A percentile compares a stretch with the other conserved stretches of the same genome.
Evolutionary conservation across 164 flowering plant genomes (phyloP).

Genomic region (Vitis cinerea): DNA sequence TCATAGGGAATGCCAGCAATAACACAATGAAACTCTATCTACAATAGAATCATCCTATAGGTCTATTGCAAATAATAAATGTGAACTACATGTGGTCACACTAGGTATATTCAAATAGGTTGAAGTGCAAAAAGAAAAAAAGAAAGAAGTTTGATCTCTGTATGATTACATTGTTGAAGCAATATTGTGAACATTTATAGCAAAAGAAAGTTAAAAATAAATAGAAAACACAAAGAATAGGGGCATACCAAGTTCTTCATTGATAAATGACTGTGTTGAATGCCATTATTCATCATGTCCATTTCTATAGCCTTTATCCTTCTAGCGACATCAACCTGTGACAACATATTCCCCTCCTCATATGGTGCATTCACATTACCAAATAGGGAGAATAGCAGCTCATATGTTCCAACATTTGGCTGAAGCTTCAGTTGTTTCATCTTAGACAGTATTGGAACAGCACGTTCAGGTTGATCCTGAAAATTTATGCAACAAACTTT

Average conservation of each 20-base stretch:
- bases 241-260: constrained; percentile 64
- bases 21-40: not conserved
- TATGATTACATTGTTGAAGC: not conserved
- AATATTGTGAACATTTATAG: not conserved
- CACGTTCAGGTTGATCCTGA: constrained; percentile 90
- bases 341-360: constrained; percentile 59
- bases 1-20: not conserved
- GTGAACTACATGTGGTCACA: not conserved
- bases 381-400: constrained; percentile 77
- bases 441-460: constrained; percentile 58
- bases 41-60: not conserved
- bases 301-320: constrained; percentile 68
- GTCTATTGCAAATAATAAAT: not conserved
- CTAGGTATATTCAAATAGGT: not conserved
- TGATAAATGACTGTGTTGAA: constrained; percentile 65
- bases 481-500: constrained; percentile 5
- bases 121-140: too few species aligned
- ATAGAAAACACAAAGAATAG: not conserved
- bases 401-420: constrained; percentile 76
- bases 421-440: constrained; percentile 53
- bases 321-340: constrained; percentile 52
- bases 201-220: too few species aligned
- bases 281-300: constrained; percentile 69
- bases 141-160: not conserved
- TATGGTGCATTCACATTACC: constrained; percentile 87